A percentile compares a stretch with the other conserved stretches of the same genome.
These are phyloP conservation scores for Stemphylium beticola DNA, from an alignment of 2,329 filamentous ascomycete species.

Conservation along the genomic window DNA sequence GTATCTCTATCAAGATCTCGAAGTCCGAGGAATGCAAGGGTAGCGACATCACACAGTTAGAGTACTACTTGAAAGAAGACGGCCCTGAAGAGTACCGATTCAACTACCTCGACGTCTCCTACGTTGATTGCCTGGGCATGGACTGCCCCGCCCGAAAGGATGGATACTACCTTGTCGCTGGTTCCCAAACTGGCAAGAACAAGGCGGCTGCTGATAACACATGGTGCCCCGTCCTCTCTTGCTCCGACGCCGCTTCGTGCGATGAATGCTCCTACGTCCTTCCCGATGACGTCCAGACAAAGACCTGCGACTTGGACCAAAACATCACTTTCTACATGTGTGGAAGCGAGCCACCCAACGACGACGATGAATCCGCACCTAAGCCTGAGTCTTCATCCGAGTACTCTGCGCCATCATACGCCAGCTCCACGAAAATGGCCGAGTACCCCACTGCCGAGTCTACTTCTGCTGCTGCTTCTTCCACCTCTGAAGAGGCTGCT, in stretches of 20 bases:
- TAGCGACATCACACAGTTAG: slow-evolving; percentile 44
- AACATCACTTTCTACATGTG: slow-evolving; percentile 46
- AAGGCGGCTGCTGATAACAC: slow-evolving; percentile 31
- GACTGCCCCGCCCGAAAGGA: slow-evolving; percentile 44
- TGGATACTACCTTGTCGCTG: slow-evolving; percentile 42
- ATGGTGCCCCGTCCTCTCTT: slow-evolving; percentile 42
- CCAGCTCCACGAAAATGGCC: background rate
- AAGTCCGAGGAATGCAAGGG: slow-evolving; percentile 39
- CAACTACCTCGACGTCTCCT: slow-evolving; percentile 49
- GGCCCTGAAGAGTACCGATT: slow-evolving; percentile 14
- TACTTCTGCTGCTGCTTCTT: slow-evolving; percentile 15
- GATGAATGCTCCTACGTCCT: slow-evolving; percentile 41
- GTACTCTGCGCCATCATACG: slow-evolving; percentile 5
- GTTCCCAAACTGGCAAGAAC: slow-evolving; percentile 22
- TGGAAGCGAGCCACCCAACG: slow-evolving; percentile 35
- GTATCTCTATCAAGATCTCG: slow-evolving; percentile 51
- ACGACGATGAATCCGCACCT: slow-evolving; percentile 18
- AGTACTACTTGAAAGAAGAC: slow-evolving; percentile 38
- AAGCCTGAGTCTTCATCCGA: slow-evolving; percentile 5
- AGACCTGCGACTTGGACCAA: slow-evolving; percentile 35
- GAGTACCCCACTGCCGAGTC: background rate
- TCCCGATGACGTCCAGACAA: slow-evolving; percentile 42
- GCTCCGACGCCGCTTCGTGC: slow-evolving; percentile 28
- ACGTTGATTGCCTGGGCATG: slow-evolving; percentile 40
- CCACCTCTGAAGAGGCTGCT: slow-evolving; percentile 13